These are phyloP conservation scores for Xylaria sp. DNA, from an alignment of 2,329 filamentous ascomycete species.

Conservation along the genomic window DNA sequence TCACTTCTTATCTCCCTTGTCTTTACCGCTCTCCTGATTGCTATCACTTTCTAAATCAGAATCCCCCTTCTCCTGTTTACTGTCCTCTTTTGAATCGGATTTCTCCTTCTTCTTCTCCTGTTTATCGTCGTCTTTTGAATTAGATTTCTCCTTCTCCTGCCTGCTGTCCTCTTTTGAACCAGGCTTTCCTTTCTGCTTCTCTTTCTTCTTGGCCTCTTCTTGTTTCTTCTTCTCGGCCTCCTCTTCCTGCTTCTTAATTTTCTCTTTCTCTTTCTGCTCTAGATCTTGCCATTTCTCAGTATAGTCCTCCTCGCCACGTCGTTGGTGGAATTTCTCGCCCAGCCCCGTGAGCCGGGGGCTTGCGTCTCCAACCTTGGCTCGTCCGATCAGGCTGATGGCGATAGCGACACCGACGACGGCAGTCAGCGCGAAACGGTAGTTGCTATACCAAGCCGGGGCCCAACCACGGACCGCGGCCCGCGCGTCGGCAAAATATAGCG, in stretches of 20 bases:
- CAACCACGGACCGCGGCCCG: conserved; percentile 78
- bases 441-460: conserved; percentile 85
- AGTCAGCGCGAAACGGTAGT: conserved; percentile 91
- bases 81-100: background rate
- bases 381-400: conserved; percentile 80
- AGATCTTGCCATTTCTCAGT: conserved; percentile 57
- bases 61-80: conserved; percentile 1
- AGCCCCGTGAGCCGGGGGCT: conserved; percentile 52
- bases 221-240: conserved; percentile 45
- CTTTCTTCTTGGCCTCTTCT: conserved; percentile 31
- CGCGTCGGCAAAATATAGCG: conserved; percentile 86
- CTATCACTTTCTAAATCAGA: background rate
- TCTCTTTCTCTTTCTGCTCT: conserved; percentile 49
- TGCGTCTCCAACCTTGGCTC: conserved; percentile 73
- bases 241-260: conserved; percentile 48
- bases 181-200: background rate
- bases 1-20: conserved; percentile 11
- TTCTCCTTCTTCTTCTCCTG: background rate
- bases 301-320: conserved; percentile 49
- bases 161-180: background rate
- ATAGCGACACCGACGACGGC: conserved; percentile 88
- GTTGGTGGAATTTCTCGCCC: conserved; percentile 52
- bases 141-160: conserved; percentile 7
- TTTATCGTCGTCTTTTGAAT: background rate
- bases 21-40: conserved; percentile 33